Evolutionary conservation across 129 eudicot species (phyloP).

Genomic region (Logfia minima): DNA sequence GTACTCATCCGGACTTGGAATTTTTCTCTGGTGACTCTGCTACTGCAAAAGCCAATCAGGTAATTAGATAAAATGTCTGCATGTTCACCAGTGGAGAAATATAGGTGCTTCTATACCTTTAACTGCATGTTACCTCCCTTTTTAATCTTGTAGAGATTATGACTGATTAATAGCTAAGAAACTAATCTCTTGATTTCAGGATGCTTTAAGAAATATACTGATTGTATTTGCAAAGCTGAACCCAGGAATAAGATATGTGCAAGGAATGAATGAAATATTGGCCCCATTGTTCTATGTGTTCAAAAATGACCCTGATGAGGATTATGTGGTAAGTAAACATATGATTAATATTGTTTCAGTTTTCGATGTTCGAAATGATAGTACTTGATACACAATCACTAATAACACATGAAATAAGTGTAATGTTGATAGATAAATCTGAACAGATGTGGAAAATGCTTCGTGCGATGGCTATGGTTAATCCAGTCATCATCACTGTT

Average conservation of each 20-base stretch:
- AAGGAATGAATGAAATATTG: slow-evolving; percentile 97
- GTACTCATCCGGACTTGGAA: slow-evolving; percentile 91
- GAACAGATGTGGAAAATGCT: not conserved
- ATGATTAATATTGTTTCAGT: not conserved
- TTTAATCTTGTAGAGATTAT: not conserved
- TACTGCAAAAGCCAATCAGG: slow-evolving; percentile 67
- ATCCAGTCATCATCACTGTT: not conserved
- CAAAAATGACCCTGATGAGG: slow-evolving; percentile 78
- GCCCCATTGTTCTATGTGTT: slow-evolving; percentile 95
- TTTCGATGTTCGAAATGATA: not conserved
- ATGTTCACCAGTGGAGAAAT: not conserved
- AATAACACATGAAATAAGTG: not conserved
- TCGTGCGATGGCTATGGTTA: not conserved
- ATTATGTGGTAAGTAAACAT: slow-evolving; percentile 57
- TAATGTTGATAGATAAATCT: not conserved
- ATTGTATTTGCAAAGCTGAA: slow-evolving; percentile 91
- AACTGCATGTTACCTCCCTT: not conserved
- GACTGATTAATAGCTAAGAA: not conserved
- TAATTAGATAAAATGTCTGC: not conserved
- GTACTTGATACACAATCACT: not conserved
- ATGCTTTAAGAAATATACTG: slow-evolving; percentile 65
- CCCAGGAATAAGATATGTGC: slow-evolving; percentile 99
- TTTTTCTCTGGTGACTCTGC: slow-evolving; percentile 84
- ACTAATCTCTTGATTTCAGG: slow-evolving; percentile 33
- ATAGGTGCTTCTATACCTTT: not conserved